Evolutionary conservation across 1,139 yeast genomes (phyloP).

Genomic region (Yamadazyma pseudoaaseri): DNA sequence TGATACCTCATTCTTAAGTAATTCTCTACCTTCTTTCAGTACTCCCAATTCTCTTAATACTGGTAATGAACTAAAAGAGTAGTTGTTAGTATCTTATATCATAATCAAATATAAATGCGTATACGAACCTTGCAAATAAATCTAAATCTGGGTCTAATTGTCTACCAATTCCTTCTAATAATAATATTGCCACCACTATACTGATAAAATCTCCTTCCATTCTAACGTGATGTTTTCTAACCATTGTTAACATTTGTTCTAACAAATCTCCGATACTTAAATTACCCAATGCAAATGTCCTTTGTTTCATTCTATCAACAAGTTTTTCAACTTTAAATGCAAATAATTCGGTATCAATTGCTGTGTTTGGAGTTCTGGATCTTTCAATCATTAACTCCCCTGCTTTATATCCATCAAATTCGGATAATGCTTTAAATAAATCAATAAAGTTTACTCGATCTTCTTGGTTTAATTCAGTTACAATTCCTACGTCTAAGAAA

Average conservation of each 20-base stretch:
- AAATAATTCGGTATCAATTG: slow-evolving; percentile 76
- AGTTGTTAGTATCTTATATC: slow-evolving; percentile 40
- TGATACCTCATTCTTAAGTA: slow-evolving; percentile 58
- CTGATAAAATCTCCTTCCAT: slow-evolving; percentile 98
- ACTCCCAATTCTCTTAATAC: slow-evolving; percentile 81
- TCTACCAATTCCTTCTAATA: slow-evolving; percentile 93
- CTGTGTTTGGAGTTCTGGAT: slow-evolving; percentile 92
- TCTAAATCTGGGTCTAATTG: slow-evolving; percentile 91
- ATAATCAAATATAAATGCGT: slow-evolving; percentile 57
- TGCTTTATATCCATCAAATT: slow-evolving; percentile 90
- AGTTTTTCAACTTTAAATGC: slow-evolving; percentile 83
- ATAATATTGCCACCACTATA: slow-evolving; percentile 84
- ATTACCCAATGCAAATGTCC: slow-evolving; percentile 91
- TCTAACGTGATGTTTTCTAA: slow-evolving; percentile 88
- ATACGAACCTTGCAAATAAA: slow-evolving; percentile 91
- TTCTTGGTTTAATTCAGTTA: slow-evolving; percentile 76
- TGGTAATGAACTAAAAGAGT: slow-evolving; percentile 69
- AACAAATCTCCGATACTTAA: slow-evolving; percentile 89
- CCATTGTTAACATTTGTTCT: slow-evolving; percentile 87
- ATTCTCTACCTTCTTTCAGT: slow-evolving; percentile 60
- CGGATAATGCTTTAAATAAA: slow-evolving; percentile 81
- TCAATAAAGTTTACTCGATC: slow-evolving; percentile 88
- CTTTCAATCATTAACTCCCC: slow-evolving; percentile 96
- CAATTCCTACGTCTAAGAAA: slow-evolving; percentile 89
- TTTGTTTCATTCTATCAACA: slow-evolving; percentile 74